phyloP scores from a whole-genome alignment of 805 yeast species.

The Metschnikowia aberdeeniae region DNA sequence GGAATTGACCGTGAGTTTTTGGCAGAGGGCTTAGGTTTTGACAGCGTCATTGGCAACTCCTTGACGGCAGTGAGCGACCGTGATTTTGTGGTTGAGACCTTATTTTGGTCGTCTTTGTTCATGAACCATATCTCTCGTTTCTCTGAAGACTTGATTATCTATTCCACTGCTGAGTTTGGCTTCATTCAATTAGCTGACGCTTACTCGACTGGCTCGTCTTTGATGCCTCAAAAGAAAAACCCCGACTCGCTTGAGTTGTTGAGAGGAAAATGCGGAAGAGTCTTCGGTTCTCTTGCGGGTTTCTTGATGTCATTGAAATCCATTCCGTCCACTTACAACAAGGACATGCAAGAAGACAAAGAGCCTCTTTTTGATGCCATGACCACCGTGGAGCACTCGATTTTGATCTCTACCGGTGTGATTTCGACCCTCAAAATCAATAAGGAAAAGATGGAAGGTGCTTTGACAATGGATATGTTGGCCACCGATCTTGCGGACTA shows the following conservation, averaged over 20 bases:
- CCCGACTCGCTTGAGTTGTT: constrained; percentile 94
- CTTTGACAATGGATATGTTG: constrained; percentile 97
- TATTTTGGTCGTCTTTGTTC: constrained; percentile 93
- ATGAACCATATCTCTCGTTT: constrained; percentile 95
- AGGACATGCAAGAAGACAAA: constrained; percentile 98
- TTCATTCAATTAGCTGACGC: constrained; percentile 93
- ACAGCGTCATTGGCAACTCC: constrained; percentile 89
- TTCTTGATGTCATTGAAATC: constrained; percentile 95
- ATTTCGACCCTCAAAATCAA: constrained; percentile 78
- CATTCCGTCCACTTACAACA: constrained; percentile 96
- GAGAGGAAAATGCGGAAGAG: constrained; percentile 97
- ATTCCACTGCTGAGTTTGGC: constrained; percentile 97
- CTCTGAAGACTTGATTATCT: constrained; percentile 90
- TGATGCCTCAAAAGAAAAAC: constrained; percentile 99
- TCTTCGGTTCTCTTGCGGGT: constrained; percentile 91
- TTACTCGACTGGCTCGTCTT: constrained; percentile 95
- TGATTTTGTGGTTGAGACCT: constrained; percentile 91
- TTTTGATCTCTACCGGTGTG: constrained; percentile 93
- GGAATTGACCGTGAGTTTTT: constrained; percentile 95
- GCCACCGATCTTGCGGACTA: constrained; percentile 99
- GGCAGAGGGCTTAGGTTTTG: constrained; percentile 76
- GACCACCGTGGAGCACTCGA: constrained; percentile 88
- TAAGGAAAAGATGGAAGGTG: constrained; percentile 72
- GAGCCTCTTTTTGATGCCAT: constrained; percentile 95
- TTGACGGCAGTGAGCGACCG: constrained; percentile 96